A percentile compares a stretch with the other conserved stretches of the same genome.
Evolutionary conservation across 306 rosid species (phyloP).

Genomic region (cucumber (Cucumis sativus)): DNA sequence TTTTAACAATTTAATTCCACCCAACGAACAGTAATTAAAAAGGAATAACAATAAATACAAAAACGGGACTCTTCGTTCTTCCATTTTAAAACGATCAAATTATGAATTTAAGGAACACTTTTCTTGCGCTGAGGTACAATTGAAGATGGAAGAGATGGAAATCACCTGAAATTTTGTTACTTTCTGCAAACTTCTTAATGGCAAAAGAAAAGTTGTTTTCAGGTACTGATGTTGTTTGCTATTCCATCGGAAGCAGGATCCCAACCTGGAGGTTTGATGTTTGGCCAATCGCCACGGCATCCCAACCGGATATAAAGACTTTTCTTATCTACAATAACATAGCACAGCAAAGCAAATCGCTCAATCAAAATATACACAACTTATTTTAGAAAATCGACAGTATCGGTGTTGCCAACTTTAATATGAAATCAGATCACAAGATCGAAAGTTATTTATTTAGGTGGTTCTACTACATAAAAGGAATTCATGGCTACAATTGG

Average conservation of each 20-base stretch:
- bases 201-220: background rate
- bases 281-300: constrained; percentile 97
- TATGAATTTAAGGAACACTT: background rate
- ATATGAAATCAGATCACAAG: too few relatives aligned
- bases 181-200: background rate
- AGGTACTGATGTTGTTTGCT: background rate
- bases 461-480: too few relatives aligned
- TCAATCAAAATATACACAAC: too few relatives aligned
- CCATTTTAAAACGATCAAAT: background rate
- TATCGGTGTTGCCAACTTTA: background rate
- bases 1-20: background rate
- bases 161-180: background rate
- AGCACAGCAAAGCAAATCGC: background rate
- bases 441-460: too few relatives aligned
- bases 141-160: background rate
- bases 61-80: background rate
- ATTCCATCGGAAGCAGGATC: constrained; percentile 53
- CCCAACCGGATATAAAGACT: constrained; percentile 82
- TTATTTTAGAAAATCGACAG: background rate
- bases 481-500: too few relatives aligned
- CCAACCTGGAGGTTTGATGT: constrained; percentile 94
- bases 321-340: constrained; percentile 47
- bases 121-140: background rate
- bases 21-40: background rate
- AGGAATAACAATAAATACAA: background rate